Base-by-base conservation (phyloP, 192 early-diverging fungal species). In the Funneliformis mosseae region DNA sequence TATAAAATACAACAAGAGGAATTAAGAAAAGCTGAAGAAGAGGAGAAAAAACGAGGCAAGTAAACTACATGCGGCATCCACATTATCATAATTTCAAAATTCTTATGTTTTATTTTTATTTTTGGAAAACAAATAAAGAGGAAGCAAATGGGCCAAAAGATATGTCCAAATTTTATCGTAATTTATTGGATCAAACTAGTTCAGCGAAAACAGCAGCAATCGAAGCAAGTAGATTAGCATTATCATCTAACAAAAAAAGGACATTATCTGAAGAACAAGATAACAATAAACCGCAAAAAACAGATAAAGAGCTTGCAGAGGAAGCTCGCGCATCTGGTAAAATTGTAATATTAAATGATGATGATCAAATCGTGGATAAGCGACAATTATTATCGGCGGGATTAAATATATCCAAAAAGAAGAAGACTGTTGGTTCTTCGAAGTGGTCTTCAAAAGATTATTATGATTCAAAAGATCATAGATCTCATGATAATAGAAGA, bases 311-410 rank as follows among this genome's bases (percentile, higher is more conserved):
- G 66, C 68, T 86, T 28, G 82, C 78, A 9, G 83, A 86, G 41
- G 60, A 77, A 73, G 83, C 87, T 70, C 68, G 71, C 71, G 75
- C 84, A 79, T 81, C 84, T 77, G 85, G 86, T 8, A 83, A 82
- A 83, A 72, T 83, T 8, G 86, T 93, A 5, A 74, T 79, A 5
- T 46, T 92, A 55, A 94, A 94, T 82, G 93, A 93, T 76, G 88
- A 88, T n/a, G 86, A 92, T 12, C 89, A 94, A 62, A 84, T 94
- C n/a, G 90, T 94, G 23, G 93, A 94, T 83, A 94, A 94, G 74
- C 85, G 93, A 12, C 86, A 92, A 60, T 84, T 94, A 9, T 82
- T 94, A 38, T 77, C 81, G 12, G 90, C 90, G 70, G 93, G 93
- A 3, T 85, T 94, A 42, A 94, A 94, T 74, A 74, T 94, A 11